Evolutionary conservation across 768 basidiomycete genomes (phyloP).

Genomic region (Flagelloscypha sp.): DNA sequence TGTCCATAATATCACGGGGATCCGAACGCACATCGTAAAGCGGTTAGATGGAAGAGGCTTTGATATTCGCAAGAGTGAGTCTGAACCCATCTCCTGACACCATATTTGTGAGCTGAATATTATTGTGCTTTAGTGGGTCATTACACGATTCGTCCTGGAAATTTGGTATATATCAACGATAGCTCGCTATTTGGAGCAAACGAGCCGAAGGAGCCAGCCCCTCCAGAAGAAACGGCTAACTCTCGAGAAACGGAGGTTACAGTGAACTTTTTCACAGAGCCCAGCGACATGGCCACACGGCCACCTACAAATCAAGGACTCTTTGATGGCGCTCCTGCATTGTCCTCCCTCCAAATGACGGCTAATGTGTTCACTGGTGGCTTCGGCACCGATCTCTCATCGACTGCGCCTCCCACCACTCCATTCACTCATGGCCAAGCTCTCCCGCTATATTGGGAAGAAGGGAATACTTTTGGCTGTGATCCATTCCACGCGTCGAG

Average conservation of each 20-base stretch:
- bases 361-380: conserved; percentile 53
- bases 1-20: conserved; percentile 68
- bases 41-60: conserved; percentile 80
- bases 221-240: conserved; percentile 11
- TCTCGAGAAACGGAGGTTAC: conserved; percentile 37
- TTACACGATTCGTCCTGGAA: conserved; percentile 70
- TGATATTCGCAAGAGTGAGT: conserved; percentile 74
- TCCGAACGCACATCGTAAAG: conserved; percentile 70
- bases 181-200: conserved; percentile 29
- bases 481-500: conserved; percentile 40
- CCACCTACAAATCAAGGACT: no score
- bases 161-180: conserved; percentile 78
- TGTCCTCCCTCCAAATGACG: no score
- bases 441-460: conserved; percentile 45
- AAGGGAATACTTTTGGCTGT: conserved; percentile 53
- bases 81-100: conserved; percentile 1
- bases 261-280: conserved; percentile 51
- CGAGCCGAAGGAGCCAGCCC: conserved; percentile 20
- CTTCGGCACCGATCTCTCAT: conserved; percentile 61
- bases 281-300: no score
- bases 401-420: conserved; percentile 20
- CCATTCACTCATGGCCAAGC: conserved; percentile 45
- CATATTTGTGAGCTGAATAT: conserved; percentile 5
- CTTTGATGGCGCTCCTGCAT: no score
- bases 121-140: conserved; percentile 56